Percentiles rank a stretch among this genome's conserved stretches.
These are phyloP conservation scores for Leishmania gerbilli DNA, from an alignment of 208 protist species.

Conservation along the genomic window DNA sequence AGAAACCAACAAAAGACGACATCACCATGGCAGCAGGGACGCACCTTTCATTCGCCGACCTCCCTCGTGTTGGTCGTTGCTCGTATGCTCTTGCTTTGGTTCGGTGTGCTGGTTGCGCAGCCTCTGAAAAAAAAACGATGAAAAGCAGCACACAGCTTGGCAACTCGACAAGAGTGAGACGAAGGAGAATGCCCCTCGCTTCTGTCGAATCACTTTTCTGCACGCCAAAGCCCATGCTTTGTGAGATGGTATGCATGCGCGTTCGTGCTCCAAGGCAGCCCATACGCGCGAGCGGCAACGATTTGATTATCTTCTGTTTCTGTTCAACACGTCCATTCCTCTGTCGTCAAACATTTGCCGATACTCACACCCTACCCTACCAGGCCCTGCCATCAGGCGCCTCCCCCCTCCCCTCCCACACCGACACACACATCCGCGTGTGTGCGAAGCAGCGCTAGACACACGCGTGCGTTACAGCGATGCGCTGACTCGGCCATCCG, in stretches of 20 bases:
- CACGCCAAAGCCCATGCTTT: background rate
- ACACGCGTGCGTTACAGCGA: conserved; percentile 1
- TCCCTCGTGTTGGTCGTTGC: background rate
- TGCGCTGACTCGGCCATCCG: background rate
- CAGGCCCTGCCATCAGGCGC: too few species aligned
- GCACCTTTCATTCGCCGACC: background rate
- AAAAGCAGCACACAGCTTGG: background rate
- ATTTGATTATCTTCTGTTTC: background rate
- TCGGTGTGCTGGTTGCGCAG: background rate
- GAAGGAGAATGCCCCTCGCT: background rate
- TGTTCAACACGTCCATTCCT: background rate
- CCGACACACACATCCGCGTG: background rate
- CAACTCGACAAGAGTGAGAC: background rate
- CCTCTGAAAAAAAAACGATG: background rate
- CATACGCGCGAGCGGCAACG: too few species aligned
- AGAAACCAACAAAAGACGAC: too few species aligned
- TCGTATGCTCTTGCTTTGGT: background rate
- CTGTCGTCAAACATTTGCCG: too few species aligned
- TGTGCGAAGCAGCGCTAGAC: background rate
- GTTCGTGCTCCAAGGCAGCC: background rate
- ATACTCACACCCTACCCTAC: too few species aligned
- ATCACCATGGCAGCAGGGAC: background rate
- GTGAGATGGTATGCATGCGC: background rate
- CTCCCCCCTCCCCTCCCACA: background rate
- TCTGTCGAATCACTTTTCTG: background rate